Conservation (phyloP, 805 yeast species). For the Maudiozyma barnettii region DNA sequence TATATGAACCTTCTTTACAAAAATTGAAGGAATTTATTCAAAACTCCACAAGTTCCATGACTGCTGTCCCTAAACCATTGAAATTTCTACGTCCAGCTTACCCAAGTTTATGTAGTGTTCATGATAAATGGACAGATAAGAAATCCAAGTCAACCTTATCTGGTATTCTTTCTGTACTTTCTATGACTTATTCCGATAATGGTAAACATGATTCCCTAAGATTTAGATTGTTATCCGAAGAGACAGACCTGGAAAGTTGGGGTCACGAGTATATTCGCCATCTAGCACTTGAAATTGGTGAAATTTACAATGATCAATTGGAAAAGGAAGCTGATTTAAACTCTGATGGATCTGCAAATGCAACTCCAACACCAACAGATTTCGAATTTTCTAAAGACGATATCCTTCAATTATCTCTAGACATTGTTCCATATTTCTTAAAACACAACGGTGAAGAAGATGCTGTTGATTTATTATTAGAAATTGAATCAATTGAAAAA, state of each 20-base stretch:
- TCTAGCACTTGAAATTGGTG: slow-evolving; percentile 90
- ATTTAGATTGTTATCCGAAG: slow-evolving; percentile 59
- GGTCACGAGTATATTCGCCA: slow-evolving; percentile 98
- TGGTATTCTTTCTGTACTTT: slow-evolving; percentile 84
- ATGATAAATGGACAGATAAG: slow-evolving; percentile 53
- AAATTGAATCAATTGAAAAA: slow-evolving; percentile 78
- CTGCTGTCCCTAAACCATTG: slow-evolving; percentile 98
- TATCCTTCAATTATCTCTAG: slow-evolving; percentile 56
- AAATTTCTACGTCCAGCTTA: slow-evolving; percentile 89
- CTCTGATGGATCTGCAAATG: slow-evolving; percentile 10
- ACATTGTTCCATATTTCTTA: slow-evolving; percentile 80
- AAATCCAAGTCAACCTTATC: slow-evolving; percentile 53
- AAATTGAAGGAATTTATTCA: slow-evolving; percentile 69
- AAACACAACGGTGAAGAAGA: slow-evolving; percentile 97
- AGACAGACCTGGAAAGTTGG: slow-evolving; percentile 69
- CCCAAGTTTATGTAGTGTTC: slow-evolving; percentile 53
- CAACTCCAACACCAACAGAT: slow-evolving; percentile 7
- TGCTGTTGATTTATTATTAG: slow-evolving; percentile 88
- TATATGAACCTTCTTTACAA: slow-evolving; percentile 54
- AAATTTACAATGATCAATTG: slow-evolving; percentile 53
- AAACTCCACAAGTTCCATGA: slow-evolving; percentile 95
- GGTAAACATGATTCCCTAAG: slow-evolving; percentile 71
- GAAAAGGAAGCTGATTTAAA: slow-evolving; percentile 27
- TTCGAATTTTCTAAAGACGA: slow-evolving; percentile 30
- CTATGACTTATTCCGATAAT: slow-evolving; percentile 85